These are phyloP conservation scores for Ogataea glucozyma DNA, from an alignment of 805 yeast genomes.

Conservation along the genomic window DNA sequence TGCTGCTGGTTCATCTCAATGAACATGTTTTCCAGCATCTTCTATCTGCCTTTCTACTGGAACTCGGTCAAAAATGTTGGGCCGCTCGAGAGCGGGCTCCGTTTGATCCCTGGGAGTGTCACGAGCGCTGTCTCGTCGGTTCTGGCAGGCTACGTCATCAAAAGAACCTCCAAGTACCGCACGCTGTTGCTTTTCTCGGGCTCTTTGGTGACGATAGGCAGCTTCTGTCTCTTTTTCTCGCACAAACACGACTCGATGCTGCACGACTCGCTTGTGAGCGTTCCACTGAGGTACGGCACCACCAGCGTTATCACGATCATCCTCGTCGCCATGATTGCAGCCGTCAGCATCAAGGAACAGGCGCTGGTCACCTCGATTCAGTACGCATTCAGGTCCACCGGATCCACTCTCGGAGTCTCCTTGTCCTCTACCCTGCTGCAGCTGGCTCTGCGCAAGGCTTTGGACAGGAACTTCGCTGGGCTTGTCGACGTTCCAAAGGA, in stretches of 20 bases:
- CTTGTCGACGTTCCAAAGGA: conserved; percentile 18
- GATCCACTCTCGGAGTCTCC: conserved; percentile 55
- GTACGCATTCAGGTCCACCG: conserved; percentile 63
- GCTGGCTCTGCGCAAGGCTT: conserved; percentile 17
- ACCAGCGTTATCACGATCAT: conserved; percentile 69
- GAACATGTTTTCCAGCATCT: conserved; percentile 62
- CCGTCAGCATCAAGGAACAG: conserved; percentile 67
- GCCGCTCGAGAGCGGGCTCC: conserved; percentile 38
- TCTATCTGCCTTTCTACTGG: conserved; percentile 68
- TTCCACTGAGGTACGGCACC: conserved; percentile 63
- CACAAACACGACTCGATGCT: conserved; percentile 23
- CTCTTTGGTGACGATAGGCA: conserved; percentile 48
- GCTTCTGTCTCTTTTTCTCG: conserved; percentile 34
- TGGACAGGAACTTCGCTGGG: conserved; percentile 15
- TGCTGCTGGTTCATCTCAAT: conserved; percentile 72
- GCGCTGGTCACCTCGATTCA: conserved; percentile 89
- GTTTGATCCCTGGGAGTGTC: conserved; percentile 57
- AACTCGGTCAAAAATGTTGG: conserved; percentile 28
- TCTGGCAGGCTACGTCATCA: conserved; percentile 66
- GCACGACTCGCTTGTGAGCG: conserved; percentile 44
- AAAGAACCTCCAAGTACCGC: conserved; percentile 63
- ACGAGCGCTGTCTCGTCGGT: conserved; percentile 70
- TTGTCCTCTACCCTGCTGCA: conserved; percentile 49
- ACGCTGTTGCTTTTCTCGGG: conserved; percentile 45
- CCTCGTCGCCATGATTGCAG: conserved; percentile 70